Percentiles rank a stretch among this genome's conserved stretches.
These are phyloP conservation scores for Candida quercuum DNA, from an alignment of 805 yeast species.

Conservation along the genomic window DNA sequence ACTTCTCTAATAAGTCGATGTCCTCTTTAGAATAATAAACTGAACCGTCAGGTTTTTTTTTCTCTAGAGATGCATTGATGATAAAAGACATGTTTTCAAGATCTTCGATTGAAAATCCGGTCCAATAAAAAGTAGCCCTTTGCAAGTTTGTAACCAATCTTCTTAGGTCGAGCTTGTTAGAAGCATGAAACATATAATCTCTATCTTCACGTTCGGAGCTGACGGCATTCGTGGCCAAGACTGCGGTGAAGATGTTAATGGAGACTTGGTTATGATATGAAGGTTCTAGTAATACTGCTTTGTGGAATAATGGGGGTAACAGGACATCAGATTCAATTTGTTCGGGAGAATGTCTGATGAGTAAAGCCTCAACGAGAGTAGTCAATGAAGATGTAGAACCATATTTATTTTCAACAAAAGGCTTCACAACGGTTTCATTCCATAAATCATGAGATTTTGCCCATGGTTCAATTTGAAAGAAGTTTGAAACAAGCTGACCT, in stretches of 20 bases:
- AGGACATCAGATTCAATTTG: constrained; percentile 52
- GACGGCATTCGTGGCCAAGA: constrained; percentile 67
- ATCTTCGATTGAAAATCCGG: constrained; percentile 60
- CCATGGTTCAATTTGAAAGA: constrained; percentile 58
- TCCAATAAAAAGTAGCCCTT: constrained; percentile 70
- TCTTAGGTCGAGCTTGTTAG: constrained; percentile 47
- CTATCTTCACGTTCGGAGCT: constrained; percentile 62
- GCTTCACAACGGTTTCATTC: constrained; percentile 40
- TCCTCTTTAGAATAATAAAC: constrained; percentile 34
- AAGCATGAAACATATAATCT: constrained; percentile 68
- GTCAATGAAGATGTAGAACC: constrained; percentile 38
- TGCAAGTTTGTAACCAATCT: constrained; percentile 56
- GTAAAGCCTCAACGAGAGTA: constrained; percentile 38
- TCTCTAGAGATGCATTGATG: constrained; percentile 40
- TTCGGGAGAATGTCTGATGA: constrained; percentile 51
- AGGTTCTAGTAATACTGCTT: constrained; percentile 54
- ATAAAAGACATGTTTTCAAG: constrained; percentile 46
- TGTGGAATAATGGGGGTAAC: constrained; percentile 55
- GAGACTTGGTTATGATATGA: constrained; percentile 58
- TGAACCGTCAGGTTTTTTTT: constrained; percentile 24
- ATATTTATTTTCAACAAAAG: constrained; percentile 35
- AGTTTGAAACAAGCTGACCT: constrained; percentile 47
- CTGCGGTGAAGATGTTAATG: constrained; percentile 59
- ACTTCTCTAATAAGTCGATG: constrained; percentile 32
- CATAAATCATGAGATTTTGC: constrained; percentile 40